A percentile compares a stretch with the other conserved stretches of the same genome.
phyloP scores from a whole-genome alignment of 2,329 filamentous ascomycete genomes.

The Monosporascus ibericus region DNA sequence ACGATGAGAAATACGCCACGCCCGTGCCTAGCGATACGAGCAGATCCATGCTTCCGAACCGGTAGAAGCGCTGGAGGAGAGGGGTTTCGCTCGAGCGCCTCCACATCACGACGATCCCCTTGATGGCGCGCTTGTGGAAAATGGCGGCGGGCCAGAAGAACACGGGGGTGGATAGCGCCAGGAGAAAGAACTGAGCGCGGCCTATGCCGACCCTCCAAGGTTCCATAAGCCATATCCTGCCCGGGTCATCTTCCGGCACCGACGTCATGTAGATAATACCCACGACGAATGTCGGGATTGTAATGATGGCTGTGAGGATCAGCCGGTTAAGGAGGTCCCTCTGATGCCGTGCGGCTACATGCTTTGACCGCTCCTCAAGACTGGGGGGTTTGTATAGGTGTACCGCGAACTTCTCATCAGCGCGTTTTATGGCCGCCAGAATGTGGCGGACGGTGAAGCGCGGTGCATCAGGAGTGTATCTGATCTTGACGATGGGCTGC shows the following conservation, averaged over 20 bases:
- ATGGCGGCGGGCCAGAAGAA: slow-evolving; percentile 83
- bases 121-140: slow-evolving; percentile 74
- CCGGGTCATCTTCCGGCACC: slow-evolving; percentile 51
- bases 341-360: slow-evolving; percentile 66
- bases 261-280: slow-evolving; percentile 90
- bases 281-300: slow-evolving; percentile 79
- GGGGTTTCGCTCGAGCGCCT: slow-evolving; percentile 66
- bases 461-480: slow-evolving; percentile 63
- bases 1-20: slow-evolving; percentile 79
- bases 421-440: slow-evolving; percentile 57
- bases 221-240: slow-evolving; percentile 61
- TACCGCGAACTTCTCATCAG: slow-evolving; percentile 60
- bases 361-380: slow-evolving; percentile 72
- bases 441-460: slow-evolving; percentile 71
- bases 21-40: slow-evolving; percentile 83
- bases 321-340: slow-evolving; percentile 64
- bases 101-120: slow-evolving; percentile 76
- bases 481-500: slow-evolving; percentile 62
- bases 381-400: slow-evolving; percentile 74
- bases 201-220: slow-evolving; percentile 68
- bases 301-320: slow-evolving; percentile 59
- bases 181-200: slow-evolving; percentile 71
- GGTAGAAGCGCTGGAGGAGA: slow-evolving; percentile 69
- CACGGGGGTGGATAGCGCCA: slow-evolving; percentile 75
- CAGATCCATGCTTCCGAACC: slow-evolving; percentile 97